Evolutionary conservation across 805 yeast genomes (phyloP).

Genomic region (Blastobotrys parvus): DNA sequence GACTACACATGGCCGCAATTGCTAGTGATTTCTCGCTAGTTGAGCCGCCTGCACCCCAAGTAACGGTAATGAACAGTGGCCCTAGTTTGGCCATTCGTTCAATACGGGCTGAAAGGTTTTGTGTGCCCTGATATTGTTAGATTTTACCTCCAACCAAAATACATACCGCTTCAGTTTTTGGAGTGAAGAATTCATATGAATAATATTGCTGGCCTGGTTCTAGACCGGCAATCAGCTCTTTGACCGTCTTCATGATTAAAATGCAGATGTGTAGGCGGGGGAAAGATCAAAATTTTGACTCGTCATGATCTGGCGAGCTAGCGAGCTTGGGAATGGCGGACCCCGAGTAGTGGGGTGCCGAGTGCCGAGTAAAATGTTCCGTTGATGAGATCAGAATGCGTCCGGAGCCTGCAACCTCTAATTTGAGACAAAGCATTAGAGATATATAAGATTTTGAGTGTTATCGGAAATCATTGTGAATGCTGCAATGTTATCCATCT

Average conservation of each 20-base stretch:
- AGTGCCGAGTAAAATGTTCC: no score
- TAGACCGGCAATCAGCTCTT: slow-evolving; percentile 34
- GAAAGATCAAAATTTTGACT: no score
- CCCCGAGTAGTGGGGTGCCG: no score
- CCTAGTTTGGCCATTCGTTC: slow-evolving; percentile 81
- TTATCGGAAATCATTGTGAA: no score
- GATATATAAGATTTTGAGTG: no score
- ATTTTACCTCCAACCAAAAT: background rate
- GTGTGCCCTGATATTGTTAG: slow-evolving; percentile 58
- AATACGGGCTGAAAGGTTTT: slow-evolving; percentile 78
- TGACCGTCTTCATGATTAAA: slow-evolving; percentile 14
- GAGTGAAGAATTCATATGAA: slow-evolving; percentile 95
- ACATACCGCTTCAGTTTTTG: slow-evolving; percentile 69
- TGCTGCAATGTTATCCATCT: no score
- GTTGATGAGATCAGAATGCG: no score
- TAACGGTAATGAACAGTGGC: slow-evolving; percentile 83
- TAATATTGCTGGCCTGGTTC: slow-evolving; percentile 52
- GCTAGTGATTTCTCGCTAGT: slow-evolving; percentile 82
- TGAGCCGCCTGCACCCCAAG: slow-evolving; percentile 99
- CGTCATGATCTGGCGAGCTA: no score
- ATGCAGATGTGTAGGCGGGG: no score
- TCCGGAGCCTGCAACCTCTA: no score
- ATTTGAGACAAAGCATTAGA: no score
- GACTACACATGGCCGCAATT: slow-evolving; percentile 68
- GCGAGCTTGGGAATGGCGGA: no score